Evolutionary conservation across 73 alveolate species (phyloP), one percentile per base, ranked within the genome.

Genomic region (Paramecium biaurelia): DNA sequence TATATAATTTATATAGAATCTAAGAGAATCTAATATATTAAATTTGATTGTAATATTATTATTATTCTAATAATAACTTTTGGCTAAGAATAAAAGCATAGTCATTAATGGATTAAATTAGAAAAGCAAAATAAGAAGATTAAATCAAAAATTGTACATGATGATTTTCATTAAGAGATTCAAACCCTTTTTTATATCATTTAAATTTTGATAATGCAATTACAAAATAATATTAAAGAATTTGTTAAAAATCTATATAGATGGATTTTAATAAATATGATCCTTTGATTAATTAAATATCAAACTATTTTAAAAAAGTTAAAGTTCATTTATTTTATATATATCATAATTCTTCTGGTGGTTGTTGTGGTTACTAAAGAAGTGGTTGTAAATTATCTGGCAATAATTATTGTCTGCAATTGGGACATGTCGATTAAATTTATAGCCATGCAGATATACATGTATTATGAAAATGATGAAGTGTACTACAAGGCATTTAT

Each of bases 361-460:
- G 1, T 58, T 58, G 20, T 63, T 63, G 28, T 4, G 10, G 30
- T 63, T 63, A 12, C 15, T 30, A 9, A 12, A 63, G 84, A 30
- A 32, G 84, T 30, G 84, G 49, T 24, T 63, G 12, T 14, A 26
- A 32, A n/a, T 21, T 26, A 12, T 63, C 84, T 2, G 84, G 84
- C 9, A 63, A 63, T 26, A 63, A 32, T 63, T 63, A 63, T 32
- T 63, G 11, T 43, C 76, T 38, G 6, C 90, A 79, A 20, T 79
- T 43, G 0, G 90, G 90, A 79, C 90, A 79, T 0, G 74, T 79
- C 4, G 70, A 20, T 47, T 79, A 42, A 30, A 79, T 24, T 23
- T 79, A 30, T 8, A 79, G 70, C 90, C 90, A 79, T 20, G 72
- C 90, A 23, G 90, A 41, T 18, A 79, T 79, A 24, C 90, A 79